Evolutionary conservation across 108 stramenopile species (phyloP), one percentile per base, ranked within the genome.

Genomic region (Nitzschia sp.): DNA sequence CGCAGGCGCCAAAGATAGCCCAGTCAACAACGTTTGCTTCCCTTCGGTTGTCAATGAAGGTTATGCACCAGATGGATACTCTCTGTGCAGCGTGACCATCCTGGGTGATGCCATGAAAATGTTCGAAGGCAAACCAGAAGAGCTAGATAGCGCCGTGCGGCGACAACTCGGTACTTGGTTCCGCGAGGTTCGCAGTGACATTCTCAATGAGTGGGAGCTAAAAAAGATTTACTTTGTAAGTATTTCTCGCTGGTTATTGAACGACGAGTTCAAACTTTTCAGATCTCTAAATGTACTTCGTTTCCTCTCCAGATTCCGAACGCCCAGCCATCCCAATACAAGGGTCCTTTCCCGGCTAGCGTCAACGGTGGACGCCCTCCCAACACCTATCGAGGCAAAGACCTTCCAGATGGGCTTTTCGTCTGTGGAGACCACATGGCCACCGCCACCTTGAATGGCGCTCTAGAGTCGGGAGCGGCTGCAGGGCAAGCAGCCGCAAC

Each of bases 361-460:
- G 73, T 90, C 4, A 75, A 95, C 58, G 90, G 89, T 18, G 91
- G 91, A 3, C 59, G 94, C 53, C 81, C 85, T 46, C 61, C 77
- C 33, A 70, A 48, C 17, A 66, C 48, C 21, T 87, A 80, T 70
- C 72, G 65, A 1, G 89, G 82, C 5, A 65, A 64, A 29, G 32
- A 63, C 27, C 59, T 95, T n/a, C 90, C 91, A 3, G 25, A 24
- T 8, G 90, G 90, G 13, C 29, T 95, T 21, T 81, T 85, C 46
- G 82, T 95, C 21, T 85, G 85, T 53, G 94, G 94, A 13, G 94
- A 95, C 78, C 85, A 95, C 75, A 86, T 91, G 87, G 85, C 91
- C 0, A 92, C 94, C 8, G 81, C 94, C 30, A 86, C 94, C n/a
- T 73, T 95, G 5, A 95, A 95, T 51, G 94, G 94, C 3, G 94